Percentiles rank a stretch among this genome's conserved stretches.
Conservation (phyloP, 2,329 filamentous ascomycete species). For the Cryphonectria nitschkei region DNA sequence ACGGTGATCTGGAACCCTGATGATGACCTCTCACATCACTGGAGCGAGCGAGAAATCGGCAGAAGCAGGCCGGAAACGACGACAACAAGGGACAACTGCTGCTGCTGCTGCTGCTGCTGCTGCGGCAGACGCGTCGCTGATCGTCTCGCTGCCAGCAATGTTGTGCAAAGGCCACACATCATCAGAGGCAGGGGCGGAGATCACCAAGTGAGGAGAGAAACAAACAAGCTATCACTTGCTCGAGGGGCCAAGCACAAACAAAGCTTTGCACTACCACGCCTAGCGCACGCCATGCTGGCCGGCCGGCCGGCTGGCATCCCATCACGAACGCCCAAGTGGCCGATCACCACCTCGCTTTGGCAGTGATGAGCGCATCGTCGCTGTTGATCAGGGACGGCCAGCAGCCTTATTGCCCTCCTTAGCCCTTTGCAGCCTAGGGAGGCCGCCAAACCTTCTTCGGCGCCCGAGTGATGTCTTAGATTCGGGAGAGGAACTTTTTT, state of each 20-base stretch:
- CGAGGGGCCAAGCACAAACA: background rate
- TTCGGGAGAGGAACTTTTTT: constrained; percentile 2
- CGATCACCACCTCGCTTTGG: constrained; percentile 6
- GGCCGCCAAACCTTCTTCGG: constrained; percentile 6
- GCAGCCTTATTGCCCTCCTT: background rate
- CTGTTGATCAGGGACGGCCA: constrained; percentile 13
- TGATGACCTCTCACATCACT: background rate
- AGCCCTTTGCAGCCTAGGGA: constrained; percentile 6
- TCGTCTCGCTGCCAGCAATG: background rate
- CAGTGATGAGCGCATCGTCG: constrained; percentile 8
- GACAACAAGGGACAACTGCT: background rate
- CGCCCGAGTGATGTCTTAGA: background rate
- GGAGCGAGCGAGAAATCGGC: background rate
- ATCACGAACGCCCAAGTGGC: constrained; percentile 2
- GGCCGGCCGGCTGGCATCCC: background rate
- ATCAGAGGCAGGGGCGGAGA: background rate
- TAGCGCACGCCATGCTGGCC: constrained; percentile 1
- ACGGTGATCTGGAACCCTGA: background rate
- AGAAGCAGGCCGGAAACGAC: background rate
- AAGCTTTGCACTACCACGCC: constrained; percentile 2
- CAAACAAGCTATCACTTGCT: background rate
- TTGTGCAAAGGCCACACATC: constrained; percentile 2
- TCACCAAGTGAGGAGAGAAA: background rate
- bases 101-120: too few relatives aligned
- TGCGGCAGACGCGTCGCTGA: background rate